Percentiles rank a stretch among this genome's conserved stretches.
These are phyloP conservation scores for Exophiala alcalophila DNA, from an alignment of 2,329 filamentous ascomycete species.

Conservation along the genomic window DNA sequence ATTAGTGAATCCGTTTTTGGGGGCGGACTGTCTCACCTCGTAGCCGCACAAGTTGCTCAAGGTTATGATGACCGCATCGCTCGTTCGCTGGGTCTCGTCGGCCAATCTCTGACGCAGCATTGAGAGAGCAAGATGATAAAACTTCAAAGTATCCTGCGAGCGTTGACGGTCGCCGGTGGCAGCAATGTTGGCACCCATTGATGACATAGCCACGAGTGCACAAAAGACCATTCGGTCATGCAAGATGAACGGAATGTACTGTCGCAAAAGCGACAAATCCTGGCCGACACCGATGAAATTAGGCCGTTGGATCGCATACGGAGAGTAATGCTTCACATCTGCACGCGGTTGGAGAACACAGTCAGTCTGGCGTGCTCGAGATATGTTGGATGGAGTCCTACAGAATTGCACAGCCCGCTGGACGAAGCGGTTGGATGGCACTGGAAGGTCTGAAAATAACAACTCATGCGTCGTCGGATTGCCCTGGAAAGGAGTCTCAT, in stretches of 20 bases:
- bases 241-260: constrained; percentile 22
- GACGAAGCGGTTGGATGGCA: constrained; percentile 7
- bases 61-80: constrained; percentile 16
- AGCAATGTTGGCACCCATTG: constrained; percentile 13
- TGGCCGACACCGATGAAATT: constrained; percentile 14
- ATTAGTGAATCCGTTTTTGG: not conserved
- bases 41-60: constrained; percentile 16
- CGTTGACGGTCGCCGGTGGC: constrained; percentile 14
- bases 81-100: constrained; percentile 9
- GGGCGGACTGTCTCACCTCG: constrained; percentile 10
- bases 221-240: constrained; percentile 16
- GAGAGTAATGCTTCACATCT: constrained; percentile 18
- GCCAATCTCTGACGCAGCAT: constrained; percentile 14
- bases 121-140: constrained; percentile 15
- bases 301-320: constrained; percentile 13
- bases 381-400: not conserved
- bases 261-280: constrained; percentile 10
- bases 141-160: constrained; percentile 11
- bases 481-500: not conserved
- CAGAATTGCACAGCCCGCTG: constrained; percentile 13
- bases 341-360: not conserved
- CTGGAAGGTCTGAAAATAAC: constrained; percentile 2
- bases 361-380: not conserved
- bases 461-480: not conserved
- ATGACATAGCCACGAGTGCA: constrained; percentile 13